A percentile compares a stretch with the other conserved stretches of the same genome.
Conservation (phyloP, 2,329 filamentous ascomycete genomes). For the Ustulina deusta region DNA sequence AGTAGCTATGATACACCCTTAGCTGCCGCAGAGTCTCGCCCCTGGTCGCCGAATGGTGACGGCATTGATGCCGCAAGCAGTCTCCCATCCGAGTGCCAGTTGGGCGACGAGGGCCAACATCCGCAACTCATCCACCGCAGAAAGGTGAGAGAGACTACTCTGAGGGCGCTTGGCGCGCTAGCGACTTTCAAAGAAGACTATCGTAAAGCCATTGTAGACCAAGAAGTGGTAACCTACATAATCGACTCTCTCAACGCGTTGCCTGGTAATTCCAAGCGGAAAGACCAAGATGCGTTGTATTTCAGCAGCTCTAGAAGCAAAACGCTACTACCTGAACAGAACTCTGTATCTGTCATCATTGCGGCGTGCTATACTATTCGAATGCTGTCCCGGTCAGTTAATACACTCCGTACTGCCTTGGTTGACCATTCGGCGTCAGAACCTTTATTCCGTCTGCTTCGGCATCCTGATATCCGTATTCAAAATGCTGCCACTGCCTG, state of each 20-base stretch:
- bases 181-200: conserved; percentile 85
- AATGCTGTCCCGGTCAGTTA: conserved; percentile 86
- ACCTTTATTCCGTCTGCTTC: conserved; percentile 81
- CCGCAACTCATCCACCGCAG: conserved; percentile 75
- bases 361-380: conserved; percentile 86
- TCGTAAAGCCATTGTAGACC: conserved; percentile 83
- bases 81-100: conserved; percentile 56
- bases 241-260: conserved; percentile 79
- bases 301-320: conserved; percentile 43
- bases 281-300: conserved; percentile 40
- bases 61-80: conserved; percentile 51
- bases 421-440: conserved; percentile 86
- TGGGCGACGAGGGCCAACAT: conserved; percentile 72
- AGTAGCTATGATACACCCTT: conserved; percentile 63
- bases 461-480: conserved; percentile 79
- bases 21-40: conserved; percentile 46
- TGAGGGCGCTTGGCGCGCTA: conserved; percentile 85
- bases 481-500: conserved; percentile 87
- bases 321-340: conserved; percentile 64
- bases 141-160: conserved; percentile 77
- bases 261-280: conserved; percentile 64
- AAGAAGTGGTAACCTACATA: conserved; percentile 83
- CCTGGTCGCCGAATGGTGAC: conserved; percentile 54
- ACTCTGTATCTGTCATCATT: conserved; percentile 81
- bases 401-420: conserved; percentile 83